These are phyloP conservation scores for Phaeosphaeria sp. DNA, from an alignment of 2,329 filamentous ascomycete genomes.

Conservation along the genomic window DNA sequence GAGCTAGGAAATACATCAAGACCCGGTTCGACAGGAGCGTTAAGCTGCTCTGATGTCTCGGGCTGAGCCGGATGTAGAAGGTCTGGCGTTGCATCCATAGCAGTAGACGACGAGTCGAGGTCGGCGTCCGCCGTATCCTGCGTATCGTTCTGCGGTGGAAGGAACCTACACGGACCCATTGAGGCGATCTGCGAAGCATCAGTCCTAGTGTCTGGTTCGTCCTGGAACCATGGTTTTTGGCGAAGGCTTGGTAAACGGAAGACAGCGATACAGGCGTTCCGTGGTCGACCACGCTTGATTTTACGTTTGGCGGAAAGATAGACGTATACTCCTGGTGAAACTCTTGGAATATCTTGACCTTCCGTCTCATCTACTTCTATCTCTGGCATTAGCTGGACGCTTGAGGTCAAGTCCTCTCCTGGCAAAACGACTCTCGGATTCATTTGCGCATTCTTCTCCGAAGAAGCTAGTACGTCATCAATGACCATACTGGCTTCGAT, in stretches of 20 bases:
- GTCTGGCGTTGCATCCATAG: background rate
- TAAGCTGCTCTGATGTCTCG: background rate
- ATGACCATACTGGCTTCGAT: background rate
- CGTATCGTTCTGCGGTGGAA: background rate
- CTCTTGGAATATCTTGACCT: constrained; percentile 33
- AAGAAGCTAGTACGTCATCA: background rate
- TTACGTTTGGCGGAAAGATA: constrained; percentile 53
- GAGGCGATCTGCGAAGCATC: background rate
- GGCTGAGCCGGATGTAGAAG: background rate
- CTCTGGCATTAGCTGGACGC: background rate
- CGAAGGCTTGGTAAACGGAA: constrained; percentile 48
- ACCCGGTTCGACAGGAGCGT: background rate
- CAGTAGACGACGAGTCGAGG: background rate
- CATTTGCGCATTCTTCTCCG: background rate
- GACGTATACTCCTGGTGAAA: constrained; percentile 50
- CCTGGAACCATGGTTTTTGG: constrained; percentile 45
- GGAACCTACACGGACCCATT: background rate
- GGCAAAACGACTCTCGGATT: background rate
- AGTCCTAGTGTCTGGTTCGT: background rate
- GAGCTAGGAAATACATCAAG: background rate
- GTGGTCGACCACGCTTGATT: constrained; percentile 48
- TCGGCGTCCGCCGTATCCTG: background rate
- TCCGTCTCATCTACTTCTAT: background rate
- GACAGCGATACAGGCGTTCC: constrained; percentile 52
- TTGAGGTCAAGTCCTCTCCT: background rate